A percentile compares a stretch with the other conserved stretches of the same genome.
Conservation (phyloP, 2,329 filamentous ascomycete species). For the Pseudogymnoascus sp. region DNA sequence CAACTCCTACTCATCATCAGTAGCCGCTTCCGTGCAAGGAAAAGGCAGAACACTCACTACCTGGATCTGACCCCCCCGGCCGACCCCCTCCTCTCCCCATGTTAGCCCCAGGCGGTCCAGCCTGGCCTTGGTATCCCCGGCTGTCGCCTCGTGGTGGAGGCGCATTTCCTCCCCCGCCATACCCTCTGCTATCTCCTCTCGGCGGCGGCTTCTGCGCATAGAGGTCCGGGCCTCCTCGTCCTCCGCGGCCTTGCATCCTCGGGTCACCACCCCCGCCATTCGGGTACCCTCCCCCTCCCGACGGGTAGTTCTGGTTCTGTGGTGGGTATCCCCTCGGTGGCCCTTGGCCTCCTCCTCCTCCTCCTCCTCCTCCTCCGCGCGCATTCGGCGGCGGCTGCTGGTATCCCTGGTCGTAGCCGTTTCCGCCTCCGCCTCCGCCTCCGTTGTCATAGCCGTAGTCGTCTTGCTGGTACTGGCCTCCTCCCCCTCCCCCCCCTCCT, state of each 20-base stretch:
- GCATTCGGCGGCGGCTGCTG: background rate
- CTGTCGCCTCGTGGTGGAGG: conserved; percentile 1
- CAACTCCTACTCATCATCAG: background rate
- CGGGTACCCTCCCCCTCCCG: background rate
- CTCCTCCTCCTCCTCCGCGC: background rate
- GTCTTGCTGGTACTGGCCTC: conserved; percentile 1
- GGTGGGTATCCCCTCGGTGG: background rate
- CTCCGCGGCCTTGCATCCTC: background rate
- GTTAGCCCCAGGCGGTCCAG: background rate
- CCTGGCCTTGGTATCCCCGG: background rate
- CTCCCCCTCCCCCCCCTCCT: background rate
- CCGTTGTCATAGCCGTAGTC: conserved; percentile 1
- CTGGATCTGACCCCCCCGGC: background rate
- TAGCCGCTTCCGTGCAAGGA: background rate
- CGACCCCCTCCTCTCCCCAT: background rate
- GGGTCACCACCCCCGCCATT: background rate
- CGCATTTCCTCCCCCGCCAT: background rate
- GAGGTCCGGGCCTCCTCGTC: background rate
- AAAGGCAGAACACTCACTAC: background rate
- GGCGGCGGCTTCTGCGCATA: background rate
- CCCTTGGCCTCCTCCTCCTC: background rate
- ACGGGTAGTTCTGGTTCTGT: background rate
- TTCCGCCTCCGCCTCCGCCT: background rate
- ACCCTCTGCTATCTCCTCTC: conserved; percentile 3
- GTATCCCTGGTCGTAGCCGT: conserved; percentile 2